Evolutionary conservation across 257 asterid species (phyloP).

Genomic region (Nicotiana otophora): DNA sequence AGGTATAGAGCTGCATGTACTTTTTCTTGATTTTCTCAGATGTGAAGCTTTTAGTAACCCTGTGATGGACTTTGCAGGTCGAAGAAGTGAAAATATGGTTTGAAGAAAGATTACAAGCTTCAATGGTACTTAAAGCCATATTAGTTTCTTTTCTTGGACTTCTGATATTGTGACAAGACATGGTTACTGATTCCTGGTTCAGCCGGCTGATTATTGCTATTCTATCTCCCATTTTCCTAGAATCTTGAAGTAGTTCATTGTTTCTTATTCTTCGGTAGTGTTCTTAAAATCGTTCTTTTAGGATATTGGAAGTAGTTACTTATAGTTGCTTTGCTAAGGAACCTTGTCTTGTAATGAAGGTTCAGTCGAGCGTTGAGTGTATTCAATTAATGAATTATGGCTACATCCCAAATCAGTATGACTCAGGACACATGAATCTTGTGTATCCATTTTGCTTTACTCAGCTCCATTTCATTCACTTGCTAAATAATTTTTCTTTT

Average conservation of each 20-base stretch:
- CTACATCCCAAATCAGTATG: not conserved
- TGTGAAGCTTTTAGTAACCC: slow-evolving; percentile 5
- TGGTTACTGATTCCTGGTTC: not conserved
- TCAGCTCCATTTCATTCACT: not conserved
- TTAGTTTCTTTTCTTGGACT: slow-evolving; percentile 1
- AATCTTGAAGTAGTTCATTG: not conserved
- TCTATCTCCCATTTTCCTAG: not conserved
- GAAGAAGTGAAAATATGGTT: slow-evolving; percentile 83
- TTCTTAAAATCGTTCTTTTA: not conserved
- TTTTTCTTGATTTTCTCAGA: not conserved
- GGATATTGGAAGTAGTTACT: not conserved
- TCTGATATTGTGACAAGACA: not conserved
- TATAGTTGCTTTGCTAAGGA: not conserved
- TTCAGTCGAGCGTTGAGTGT: not conserved
- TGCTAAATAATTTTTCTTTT: not conserved
- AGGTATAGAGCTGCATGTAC: slow-evolving; percentile 36
- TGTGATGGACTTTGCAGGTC: slow-evolving; percentile 51
- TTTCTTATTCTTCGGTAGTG: not conserved
- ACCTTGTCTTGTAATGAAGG: not conserved
- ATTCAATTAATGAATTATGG: not conserved
- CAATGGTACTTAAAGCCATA: slow-evolving; percentile 34
- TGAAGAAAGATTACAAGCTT: slow-evolving; percentile 53
- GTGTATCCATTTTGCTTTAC: too few relatives aligned
- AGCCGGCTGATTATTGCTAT: not conserved
- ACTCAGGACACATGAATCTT: too few relatives aligned